phyloP scores from a whole-genome alignment of 768 basidiomycete genomes.

The Serpula lacrymans region DNA sequence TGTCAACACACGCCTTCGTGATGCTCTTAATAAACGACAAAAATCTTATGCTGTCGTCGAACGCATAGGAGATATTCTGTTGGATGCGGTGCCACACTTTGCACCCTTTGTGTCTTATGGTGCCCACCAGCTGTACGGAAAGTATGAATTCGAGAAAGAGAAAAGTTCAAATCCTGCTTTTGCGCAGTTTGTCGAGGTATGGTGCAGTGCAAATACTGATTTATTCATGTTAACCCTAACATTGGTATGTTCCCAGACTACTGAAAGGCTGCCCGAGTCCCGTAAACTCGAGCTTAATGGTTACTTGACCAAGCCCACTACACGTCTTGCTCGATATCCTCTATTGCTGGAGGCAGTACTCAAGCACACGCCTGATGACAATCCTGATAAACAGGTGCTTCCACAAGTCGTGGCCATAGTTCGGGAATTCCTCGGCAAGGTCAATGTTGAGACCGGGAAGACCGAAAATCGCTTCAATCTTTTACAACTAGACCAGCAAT shows the following conservation, averaged over 20 bases:
- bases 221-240: background rate
- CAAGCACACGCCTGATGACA: conserved; percentile 90
- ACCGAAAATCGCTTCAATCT: conserved; percentile 96
- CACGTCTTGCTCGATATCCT: conserved; percentile 95
- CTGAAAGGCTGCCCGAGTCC: conserved; percentile 91
- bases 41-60: conserved; percentile 94
- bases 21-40: conserved; percentile 91
- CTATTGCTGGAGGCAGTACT: conserved; percentile 87
- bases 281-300: conserved; percentile 96
- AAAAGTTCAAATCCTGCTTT: conserved; percentile 91
- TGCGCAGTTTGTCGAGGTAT: conserved; percentile 91
- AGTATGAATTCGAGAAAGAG: conserved; percentile 99
- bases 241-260: conserved; percentile 48
- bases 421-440: conserved; percentile 78
- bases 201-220: conserved; percentile 21
- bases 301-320: conserved; percentile 97
- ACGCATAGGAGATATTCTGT: conserved; percentile 84
- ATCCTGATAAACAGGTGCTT: conserved; percentile 75
- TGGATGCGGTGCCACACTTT: conserved; percentile 85
- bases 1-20: conserved; percentile 88
- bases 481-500: conserved; percentile 87
- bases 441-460: conserved; percentile 92
- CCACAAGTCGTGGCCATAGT: conserved; percentile 75
- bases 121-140: conserved; percentile 95
- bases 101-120: conserved; percentile 94